A percentile compares a stretch with the other conserved stretches of the same genome.
Evolutionary conservation across 1,139 yeast genomes (phyloP).

Genomic region (Magnusiomyces magnusii): DNA sequence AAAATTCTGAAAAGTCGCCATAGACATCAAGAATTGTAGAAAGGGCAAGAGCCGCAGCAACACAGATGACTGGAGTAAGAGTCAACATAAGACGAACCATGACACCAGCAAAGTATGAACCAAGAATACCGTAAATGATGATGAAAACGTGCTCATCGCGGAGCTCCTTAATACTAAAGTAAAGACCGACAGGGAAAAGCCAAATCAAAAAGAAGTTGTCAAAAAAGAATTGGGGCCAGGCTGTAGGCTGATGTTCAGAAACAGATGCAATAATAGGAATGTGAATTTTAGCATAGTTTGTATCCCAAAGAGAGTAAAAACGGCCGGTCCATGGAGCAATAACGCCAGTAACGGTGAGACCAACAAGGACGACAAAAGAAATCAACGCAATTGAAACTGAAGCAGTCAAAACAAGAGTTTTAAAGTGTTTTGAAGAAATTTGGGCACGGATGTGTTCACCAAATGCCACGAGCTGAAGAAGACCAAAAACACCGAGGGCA

Average conservation of each 20-base stretch:
- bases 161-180: conserved; percentile 80
- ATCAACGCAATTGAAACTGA: conserved; percentile 47
- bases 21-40: conserved; percentile 81
- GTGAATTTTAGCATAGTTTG: conserved; percentile 94
- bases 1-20: conserved; percentile 46
- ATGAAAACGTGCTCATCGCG: conserved; percentile 90
- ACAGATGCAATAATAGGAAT: conserved; percentile 99
- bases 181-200: conserved; percentile 98
- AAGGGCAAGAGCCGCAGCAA: conserved; percentile 78
- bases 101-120: conserved; percentile 97
- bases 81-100: conserved; percentile 98
- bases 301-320: conserved; percentile 97
- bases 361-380: conserved; percentile 66
- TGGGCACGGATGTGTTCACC: conserved; percentile 74
- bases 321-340: conserved; percentile 99
- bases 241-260: conserved; percentile 99
- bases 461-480: conserved; percentile 81
- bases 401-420: conserved; percentile 57
- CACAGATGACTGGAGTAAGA: conserved; percentile 92
- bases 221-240: conserved; percentile 98
- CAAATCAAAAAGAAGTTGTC: conserved; percentile 90
- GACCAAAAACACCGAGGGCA: conserved; percentile 94
- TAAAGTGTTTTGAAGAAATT: conserved; percentile 69
- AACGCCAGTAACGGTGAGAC: conserved; percentile 80
- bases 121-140: conserved; percentile 81